These are phyloP conservation scores for Boletus vinaceobasis DNA, from an alignment of 768 basidiomycete genomes.

Conservation along the genomic window DNA sequence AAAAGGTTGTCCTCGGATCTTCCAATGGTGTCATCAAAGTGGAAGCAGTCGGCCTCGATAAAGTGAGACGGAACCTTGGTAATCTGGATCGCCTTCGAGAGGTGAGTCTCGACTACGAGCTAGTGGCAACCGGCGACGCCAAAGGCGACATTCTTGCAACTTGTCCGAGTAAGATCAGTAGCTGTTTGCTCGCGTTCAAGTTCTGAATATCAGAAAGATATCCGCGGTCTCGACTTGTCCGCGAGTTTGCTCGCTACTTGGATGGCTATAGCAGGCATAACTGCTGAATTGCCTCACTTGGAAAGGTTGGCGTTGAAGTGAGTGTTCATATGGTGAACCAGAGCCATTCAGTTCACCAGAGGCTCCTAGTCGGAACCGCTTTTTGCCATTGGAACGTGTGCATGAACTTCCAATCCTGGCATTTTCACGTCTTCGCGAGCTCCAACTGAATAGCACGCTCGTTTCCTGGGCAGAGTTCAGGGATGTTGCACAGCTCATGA, in stretches of 20 bases:
- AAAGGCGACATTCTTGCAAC: slow-evolving; percentile 50
- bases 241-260: slow-evolving; percentile 69
- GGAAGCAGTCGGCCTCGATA: slow-evolving; percentile 80
- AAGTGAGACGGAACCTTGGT: slow-evolving; percentile 68
- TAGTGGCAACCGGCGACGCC: slow-evolving; percentile 51
- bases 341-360: slow-evolving; percentile 15
- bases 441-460: slow-evolving; percentile 73
- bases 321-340: slow-evolving; percentile 30
- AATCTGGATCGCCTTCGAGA: slow-evolving; percentile 67
- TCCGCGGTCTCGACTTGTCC: slow-evolving; percentile 81
- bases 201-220: slow-evolving; percentile 42
- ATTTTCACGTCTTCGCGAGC: slow-evolving; percentile 54
- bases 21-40: slow-evolving; percentile 82
- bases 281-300: slow-evolving; percentile 56
- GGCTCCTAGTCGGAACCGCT: slow-evolving; percentile 64
- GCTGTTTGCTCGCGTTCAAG: slow-evolving; percentile 4
- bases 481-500: slow-evolving; percentile 49
- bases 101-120: slow-evolving; percentile 72
- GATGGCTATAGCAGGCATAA: slow-evolving; percentile 64
- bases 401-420: slow-evolving; percentile 34
- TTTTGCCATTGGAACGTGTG: slow-evolving; percentile 37
- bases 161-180: slow-evolving; percentile 60
- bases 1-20: slow-evolving; percentile 73
- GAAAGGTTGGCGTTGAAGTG: slow-evolving; percentile 77
- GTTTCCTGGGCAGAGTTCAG: slow-evolving; percentile 69